Evolutionary conservation across 176 grass and related monocot species (phyloP).

Genomic region (Hordeum marinum): DNA sequence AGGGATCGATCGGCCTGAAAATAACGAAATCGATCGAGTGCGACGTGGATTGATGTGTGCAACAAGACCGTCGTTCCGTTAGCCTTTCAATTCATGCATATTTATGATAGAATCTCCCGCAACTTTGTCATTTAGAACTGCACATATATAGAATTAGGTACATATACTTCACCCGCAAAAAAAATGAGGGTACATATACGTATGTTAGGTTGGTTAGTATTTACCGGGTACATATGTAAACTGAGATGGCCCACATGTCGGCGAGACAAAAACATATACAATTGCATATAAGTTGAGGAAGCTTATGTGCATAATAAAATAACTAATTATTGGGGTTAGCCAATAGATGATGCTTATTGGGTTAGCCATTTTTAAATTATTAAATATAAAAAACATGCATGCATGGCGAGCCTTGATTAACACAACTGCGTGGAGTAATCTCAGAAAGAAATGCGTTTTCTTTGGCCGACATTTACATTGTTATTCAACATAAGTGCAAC

Average conservation of each 20-base stretch:
- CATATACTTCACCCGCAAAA: too few relatives aligned
- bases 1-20: constrained; percentile 11
- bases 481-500: too few relatives aligned
- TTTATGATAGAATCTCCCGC: not conserved
- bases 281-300: too few relatives aligned
- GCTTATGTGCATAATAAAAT: too few relatives aligned
- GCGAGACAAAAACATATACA: too few relatives aligned
- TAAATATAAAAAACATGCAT: not conserved
- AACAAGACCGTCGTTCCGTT: constrained; percentile 14
- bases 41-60: not conserved
- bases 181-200: too few relatives aligned
- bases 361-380: too few relatives aligned
- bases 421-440: not conserved
- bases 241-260: not conserved
- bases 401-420: not conserved
- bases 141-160: too few relatives aligned
- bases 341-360: too few relatives aligned
- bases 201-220: too few relatives aligned
- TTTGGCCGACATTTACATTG: not conserved
- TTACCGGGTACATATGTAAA: too few relatives aligned
- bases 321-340: not conserved
- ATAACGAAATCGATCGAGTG: constrained; percentile 35
- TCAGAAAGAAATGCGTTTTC: not conserved
- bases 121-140: not conserved
- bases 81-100: constrained; percentile 30